Base-by-base conservation (phyloP, 2,329 filamentous ascomycete species). In the Beauveria brongniartii region DNA sequence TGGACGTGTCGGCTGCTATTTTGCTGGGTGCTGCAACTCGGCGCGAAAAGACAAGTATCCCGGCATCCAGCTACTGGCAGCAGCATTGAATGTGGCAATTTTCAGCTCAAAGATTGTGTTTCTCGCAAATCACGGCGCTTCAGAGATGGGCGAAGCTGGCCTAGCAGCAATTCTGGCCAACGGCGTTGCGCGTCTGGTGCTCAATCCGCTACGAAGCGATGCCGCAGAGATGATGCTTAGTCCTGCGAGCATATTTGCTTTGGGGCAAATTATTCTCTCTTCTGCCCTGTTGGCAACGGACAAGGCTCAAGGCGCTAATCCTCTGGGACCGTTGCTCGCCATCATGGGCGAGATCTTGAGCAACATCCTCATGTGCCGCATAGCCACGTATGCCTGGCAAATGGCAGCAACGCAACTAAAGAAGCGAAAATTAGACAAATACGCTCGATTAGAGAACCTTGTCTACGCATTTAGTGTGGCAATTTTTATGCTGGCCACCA, bases 21-120 rank as follows among this genome's bases (percentile, higher is more conserved):
- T 60, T 60, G 61, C 48, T 10, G 61, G 61, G 24, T 63, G 61
- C 40, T 63, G 61, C 16, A 44, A 55, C 28, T 37, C 61, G 5
- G 16, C 18, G 26, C 43, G 50, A 7, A 22, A 16, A 12, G 37
- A 55, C 26, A 30, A 48, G 18, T 43, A 56, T n/a, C 61, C 56
- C 2, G 20, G 20, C 3, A 16, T 63, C 18, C 61, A 60, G n/a
- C 37, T 60, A 3, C 37, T 63, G 18, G 30, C 61, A 1, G 34
- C 61, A 3, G 20, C 26, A 20, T n/a, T 56, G 3, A 63, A 63
- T 18, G 2, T 47, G 18, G 16, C 20, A 0, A 8, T 55, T 28
- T 60, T 43, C n/a, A 9, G 20, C 43, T 16, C 14, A 2, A 16
- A 4, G 5, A 12, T 43, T 4, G 7, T 54, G 24, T 4, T n/a